Base-by-base conservation (phyloP, 345 rosid genomes). In the Acer campestre region DNA sequence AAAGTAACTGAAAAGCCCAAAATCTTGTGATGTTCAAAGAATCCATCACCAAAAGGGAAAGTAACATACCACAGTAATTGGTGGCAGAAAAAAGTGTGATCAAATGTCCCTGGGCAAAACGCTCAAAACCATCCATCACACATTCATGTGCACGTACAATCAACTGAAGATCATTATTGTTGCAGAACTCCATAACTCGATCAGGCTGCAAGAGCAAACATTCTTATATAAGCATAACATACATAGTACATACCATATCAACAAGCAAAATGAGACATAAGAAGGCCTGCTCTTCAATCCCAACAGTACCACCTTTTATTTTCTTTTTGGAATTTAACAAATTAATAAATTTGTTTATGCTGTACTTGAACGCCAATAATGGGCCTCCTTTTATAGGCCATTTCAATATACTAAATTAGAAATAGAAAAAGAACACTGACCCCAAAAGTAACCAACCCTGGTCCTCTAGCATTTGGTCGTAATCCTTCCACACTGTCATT, bases 401-500 rank as follows among this genome's bases (percentile, higher is more conserved):
- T 9, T 59, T 59, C 27, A 2, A 59, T 59, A 42, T 42, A 17
- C 12, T 25, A 49, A 73, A 25, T 8, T 66, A 6, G 31, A 49
- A 62, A 38, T 63, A 35, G 18, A 46, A 55, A n/a, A 58, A 71
- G 20, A 63, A 61, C 51, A 89, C 97, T 86, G 80, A 96, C 99
- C 91, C 99, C 99, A 18, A 94, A 96, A 44, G 98, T 96, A 77
- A 96, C 98, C 85, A 94, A 85, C 53, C 99, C 98, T 42, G 99
- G 98, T 75, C 99, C 99, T 84, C 98, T 94, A 69, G 99, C 98
- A 88, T 96, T 96, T 62, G 98, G 98, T 66, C 98, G 81, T 82
- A 96, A 83, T 70, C 99, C 99, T 88, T 94, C 99, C 64, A 96
- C 99, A n/a, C 99, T 96, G 75, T 96, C 99, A 83, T 96, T 96